A percentile compares a stretch with the other conserved stretches of the same genome.
Evolutionary conservation across 208 protist genomes (phyloP).

Genomic region (Wallacemonas sp.): DNA sequence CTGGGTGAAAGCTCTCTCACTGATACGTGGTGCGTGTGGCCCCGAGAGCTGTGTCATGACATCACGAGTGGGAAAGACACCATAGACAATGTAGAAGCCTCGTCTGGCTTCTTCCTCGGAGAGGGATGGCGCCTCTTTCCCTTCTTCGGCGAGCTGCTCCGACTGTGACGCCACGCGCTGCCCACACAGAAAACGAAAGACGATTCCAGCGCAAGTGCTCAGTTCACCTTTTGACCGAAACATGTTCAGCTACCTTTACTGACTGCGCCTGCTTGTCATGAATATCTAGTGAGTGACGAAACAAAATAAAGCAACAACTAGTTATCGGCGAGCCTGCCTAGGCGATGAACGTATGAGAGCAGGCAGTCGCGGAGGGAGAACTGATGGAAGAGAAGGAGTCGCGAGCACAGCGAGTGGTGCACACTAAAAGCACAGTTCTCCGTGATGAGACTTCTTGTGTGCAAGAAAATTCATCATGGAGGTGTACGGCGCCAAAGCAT

Average conservation of each 20-base stretch:
- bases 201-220: not conserved
- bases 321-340: too few relatives aligned
- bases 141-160: too few relatives aligned
- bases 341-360: too few relatives aligned
- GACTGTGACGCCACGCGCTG: not conserved
- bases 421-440: too few relatives aligned
- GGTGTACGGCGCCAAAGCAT: too few relatives aligned
- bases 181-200: not conserved
- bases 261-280: not conserved
- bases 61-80: not conserved
- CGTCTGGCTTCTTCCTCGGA: conserved; percentile 5
- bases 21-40: too few relatives aligned
- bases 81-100: conserved; percentile 8
- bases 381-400: too few relatives aligned
- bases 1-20: not conserved
- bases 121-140: not conserved
- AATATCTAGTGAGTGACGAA: not conserved
- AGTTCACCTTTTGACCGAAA: conserved; percentile 13
- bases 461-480: too few relatives aligned
- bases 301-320: conserved; percentile 2
- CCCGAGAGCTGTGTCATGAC: not conserved
- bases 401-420: too few relatives aligned
- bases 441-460: too few relatives aligned
- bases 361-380: too few relatives aligned
- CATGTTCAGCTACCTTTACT: not conserved